Evolutionary conservation across 2,329 filamentous ascomycete species (phyloP).

Genomic region (Beauveria sp.): DNA sequence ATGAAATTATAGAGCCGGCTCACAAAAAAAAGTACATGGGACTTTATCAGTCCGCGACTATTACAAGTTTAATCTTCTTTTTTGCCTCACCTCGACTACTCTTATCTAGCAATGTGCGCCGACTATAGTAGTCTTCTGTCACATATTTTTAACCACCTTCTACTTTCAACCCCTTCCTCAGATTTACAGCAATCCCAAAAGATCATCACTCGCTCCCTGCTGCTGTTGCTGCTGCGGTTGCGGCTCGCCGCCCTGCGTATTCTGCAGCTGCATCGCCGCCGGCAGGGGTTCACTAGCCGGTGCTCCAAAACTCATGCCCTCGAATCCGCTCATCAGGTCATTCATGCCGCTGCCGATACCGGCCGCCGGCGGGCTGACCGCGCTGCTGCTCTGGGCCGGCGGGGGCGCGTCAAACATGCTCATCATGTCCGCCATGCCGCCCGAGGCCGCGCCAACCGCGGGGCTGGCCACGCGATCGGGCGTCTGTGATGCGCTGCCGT

Average conservation of each 20-base stretch:
- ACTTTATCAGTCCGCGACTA: neutral
- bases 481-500: slow-evolving; percentile 47
- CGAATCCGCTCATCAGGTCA: slow-evolving; percentile 87
- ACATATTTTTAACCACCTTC: neutral
- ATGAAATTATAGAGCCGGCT: neutral
- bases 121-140: no score
- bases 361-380: slow-evolving; percentile 26
- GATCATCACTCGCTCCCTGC: slow-evolving; percentile 55
- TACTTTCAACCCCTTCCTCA: slow-evolving; percentile 11
- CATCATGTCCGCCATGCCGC: slow-evolving; percentile 56
- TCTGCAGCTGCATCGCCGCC: slow-evolving; percentile 49
- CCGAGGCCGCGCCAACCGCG: slow-evolving; percentile 31
- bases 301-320: slow-evolving; percentile 66
- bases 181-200: slow-evolving; percentile 38
- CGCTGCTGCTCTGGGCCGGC: slow-evolving; percentile 39
- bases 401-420: slow-evolving; percentile 63
- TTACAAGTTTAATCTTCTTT: slow-evolving; percentile 3
- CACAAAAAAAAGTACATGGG: neutral
- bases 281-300: slow-evolving; percentile 54
- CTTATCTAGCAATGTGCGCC: neutral
- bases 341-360: slow-evolving; percentile 56
- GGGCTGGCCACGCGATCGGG: slow-evolving; percentile 64
- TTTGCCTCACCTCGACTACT: neutral
- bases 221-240: slow-evolving; percentile 26
- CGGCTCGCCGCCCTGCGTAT: slow-evolving; percentile 21